A percentile compares a stretch with the other conserved stretches of the same genome.
Conservation (phyloP, 164 flowering plant species). For the Vitis vinifera region ASM3070453v1 NC_081822.1:6918501-6919000, state of each 20-base stretch:
- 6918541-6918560: constrained; percentile 35
- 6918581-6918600: constrained; percentile 57
- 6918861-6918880: too few species aligned
- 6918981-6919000: neutral
- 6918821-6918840: neutral
- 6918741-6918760: neutral
- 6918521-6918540: constrained; percentile 76
- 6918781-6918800: neutral
- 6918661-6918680: constrained; percentile 69
- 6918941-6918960: too few species aligned
- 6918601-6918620: constrained; percentile 75
- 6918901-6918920: too few species aligned
- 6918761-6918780: neutral
- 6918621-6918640: constrained; percentile 98
- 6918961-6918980: neutral
- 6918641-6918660: constrained; percentile 82
- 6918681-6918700: neutral
- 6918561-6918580: constrained; percentile 41
- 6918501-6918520: constrained; percentile 85
- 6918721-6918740: neutral
- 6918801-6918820: neutral
- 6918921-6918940: too few species aligned
- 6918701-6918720: neutral
- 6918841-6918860: too few species aligned
- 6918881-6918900: too few species aligned